Evolutionary conservation across 768 basidiomycete species (phyloP), one percentile per base, ranked within the genome.

Genomic region (Lentinula detonsa): DNA sequence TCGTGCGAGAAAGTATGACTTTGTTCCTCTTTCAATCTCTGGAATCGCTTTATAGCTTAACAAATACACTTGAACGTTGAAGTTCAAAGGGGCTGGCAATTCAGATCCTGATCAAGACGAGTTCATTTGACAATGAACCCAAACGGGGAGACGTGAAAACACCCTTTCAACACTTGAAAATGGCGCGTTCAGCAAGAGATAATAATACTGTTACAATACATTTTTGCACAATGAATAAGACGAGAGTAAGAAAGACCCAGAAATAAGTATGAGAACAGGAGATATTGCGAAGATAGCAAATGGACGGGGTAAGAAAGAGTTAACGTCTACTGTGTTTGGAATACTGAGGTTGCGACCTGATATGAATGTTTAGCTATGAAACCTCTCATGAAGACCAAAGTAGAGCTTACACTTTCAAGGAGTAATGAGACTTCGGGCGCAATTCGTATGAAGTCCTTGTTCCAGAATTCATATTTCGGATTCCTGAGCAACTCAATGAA

Each of bases 401-500:
- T 7, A 39, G 21, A 15, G 78, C 88, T 70, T 74, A 93, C 91
- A 77, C 86, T 88, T 76, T 92, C 89, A 68, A 93, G 84, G 66
- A 93, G 81, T 74, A 91, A 73, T 42, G 90, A 88, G 65, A 94
- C 92, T 72, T 94, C 92, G 43, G 92, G 91, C 60, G 88, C 88
- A 69, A 91, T 84, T 65, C 85, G 87, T 67, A 92, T 83, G 69
- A 93, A 94, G 63, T 88, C 86, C 71, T 90, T 91, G 81, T 79
- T 88, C 90, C 91, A 93, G 79, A 94, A 94, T 61, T 91, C 90
- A 67, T 93, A 94, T 74, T 88, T 91, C 60, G 85, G 84, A 73
- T 95, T 95, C 64, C 92, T 87, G 56, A 98, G 86, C 64, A 97
- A 76, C 74, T 96, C 93, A 67, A 96, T 94, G 75, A 97, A 96